phyloP scores from a whole-genome alignment of 768 basidiomycete genomes.

The Zangia roseola region DNA sequence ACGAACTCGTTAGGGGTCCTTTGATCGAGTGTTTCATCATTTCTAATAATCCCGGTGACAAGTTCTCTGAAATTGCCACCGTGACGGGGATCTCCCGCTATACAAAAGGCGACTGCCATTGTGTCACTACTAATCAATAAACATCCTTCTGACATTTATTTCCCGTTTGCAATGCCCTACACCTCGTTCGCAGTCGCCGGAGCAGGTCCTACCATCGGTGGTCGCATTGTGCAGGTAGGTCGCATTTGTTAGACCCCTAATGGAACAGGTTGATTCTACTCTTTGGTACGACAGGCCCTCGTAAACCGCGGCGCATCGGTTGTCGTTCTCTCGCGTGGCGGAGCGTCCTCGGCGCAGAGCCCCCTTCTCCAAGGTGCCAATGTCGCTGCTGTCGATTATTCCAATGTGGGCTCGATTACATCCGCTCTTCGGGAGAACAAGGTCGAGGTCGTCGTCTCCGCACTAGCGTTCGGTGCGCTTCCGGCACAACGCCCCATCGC shows the following conservation, averaged over 20 bases:
- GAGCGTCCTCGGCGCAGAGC: conserved; percentile 16
- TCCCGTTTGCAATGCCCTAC: conserved; percentile 24
- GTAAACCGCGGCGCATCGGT: conserved; percentile 23
- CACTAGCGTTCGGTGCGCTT: conserved; percentile 29
- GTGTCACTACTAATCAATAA: too few species aligned
- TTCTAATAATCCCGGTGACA: too few species aligned
- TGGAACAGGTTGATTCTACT: neutral
- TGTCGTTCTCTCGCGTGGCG: conserved; percentile 24
- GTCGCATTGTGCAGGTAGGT: conserved; percentile 29
- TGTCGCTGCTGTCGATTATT: conserved; percentile 29
- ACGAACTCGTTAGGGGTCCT: too few species aligned
- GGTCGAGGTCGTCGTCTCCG: conserved; percentile 36
- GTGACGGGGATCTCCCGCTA: too few species aligned
- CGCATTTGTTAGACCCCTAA: neutral
- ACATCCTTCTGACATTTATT: neutral
- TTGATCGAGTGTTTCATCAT: too few species aligned
- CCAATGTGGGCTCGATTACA: conserved; percentile 22
- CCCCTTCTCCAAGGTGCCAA: conserved; percentile 27
- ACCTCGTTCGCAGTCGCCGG: conserved; percentile 37
- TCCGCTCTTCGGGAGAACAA: conserved; percentile 30
- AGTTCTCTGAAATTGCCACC: too few species aligned
- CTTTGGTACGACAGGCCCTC: conserved; percentile 16
- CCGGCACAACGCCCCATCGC: conserved; percentile 28
- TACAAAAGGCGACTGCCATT: too few species aligned
- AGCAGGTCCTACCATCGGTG: conserved; percentile 35